Conservation (phyloP, 2,329 filamentous ascomycete species). For the Colletotrichum sp. region DNA sequence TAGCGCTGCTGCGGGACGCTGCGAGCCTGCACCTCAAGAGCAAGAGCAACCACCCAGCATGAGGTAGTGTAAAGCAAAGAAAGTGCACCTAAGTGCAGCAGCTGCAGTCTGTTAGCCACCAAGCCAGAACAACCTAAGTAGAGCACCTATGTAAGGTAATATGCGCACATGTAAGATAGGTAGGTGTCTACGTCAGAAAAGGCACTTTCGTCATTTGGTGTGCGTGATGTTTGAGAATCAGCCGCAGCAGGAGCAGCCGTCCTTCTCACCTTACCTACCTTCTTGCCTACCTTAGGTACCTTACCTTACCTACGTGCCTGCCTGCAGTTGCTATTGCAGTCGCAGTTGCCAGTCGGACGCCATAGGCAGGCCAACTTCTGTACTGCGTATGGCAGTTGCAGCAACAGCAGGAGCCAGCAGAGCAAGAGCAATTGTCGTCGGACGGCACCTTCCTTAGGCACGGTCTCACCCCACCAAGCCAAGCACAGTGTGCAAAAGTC, state of each 20-base stretch:
- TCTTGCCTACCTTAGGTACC: no score
- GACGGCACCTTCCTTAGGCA: neutral
- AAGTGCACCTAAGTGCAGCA: neutral
- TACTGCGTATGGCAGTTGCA: neutral
- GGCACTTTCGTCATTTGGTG: neutral
- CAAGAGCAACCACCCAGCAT: neutral
- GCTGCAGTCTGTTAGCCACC: neutral
- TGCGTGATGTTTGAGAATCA: neutral
- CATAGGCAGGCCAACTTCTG: no score
- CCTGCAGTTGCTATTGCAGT: neutral
- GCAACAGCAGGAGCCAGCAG: neutral
- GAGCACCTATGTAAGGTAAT: neutral
- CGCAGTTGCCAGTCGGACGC: neutral
- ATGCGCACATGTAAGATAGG: neutral
- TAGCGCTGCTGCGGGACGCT: slow-evolving; percentile 18
- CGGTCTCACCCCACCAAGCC: neutral
- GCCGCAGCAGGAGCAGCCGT: neutral
- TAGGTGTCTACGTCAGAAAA: neutral
- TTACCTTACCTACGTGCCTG: neutral
- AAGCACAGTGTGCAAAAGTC: slow-evolving; percentile 1
- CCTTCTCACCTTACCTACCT: neutral
- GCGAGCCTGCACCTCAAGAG: neutral
- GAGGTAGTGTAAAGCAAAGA: neutral
- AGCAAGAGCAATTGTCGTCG: neutral
- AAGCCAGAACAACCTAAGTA: neutral